Conservation (phyloP, 164 flowering plant genomes). For the Dillenia suffruticosa region DNA sequence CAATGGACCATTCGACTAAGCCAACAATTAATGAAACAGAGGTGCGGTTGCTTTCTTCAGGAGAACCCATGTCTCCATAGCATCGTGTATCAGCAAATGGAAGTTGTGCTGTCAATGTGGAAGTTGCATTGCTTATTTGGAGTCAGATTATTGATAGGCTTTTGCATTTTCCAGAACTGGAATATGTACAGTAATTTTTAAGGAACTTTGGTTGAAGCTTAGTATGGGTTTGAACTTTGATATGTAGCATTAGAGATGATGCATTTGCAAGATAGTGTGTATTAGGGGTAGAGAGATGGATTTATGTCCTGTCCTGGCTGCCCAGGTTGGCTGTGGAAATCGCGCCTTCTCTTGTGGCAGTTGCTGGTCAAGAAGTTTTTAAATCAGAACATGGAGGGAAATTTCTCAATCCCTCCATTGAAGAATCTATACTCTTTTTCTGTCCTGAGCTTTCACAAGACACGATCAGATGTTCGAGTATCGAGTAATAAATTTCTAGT, state of each 20-base stretch:
- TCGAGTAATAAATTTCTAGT: no score
- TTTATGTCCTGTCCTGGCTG: slow-evolving; percentile 16
- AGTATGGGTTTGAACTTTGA: slow-evolving; percentile 2
- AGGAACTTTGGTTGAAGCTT: slow-evolving; percentile 5
- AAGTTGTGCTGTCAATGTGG: not conserved
- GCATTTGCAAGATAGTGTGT: slow-evolving; percentile 1
- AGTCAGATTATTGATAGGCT: slow-evolving; percentile 26
- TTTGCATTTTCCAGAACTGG: slow-evolving; percentile 11
- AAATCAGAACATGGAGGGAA: no score
- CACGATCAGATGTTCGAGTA: no score
- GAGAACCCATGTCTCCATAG: slow-evolving; percentile 38
- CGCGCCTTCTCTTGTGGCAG: slow-evolving; percentile 46
- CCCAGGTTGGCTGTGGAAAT: slow-evolving; percentile 42
- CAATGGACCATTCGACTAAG: slow-evolving; percentile 27
- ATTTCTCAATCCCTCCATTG: no score
- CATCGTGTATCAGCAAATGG: slow-evolving; percentile 8
- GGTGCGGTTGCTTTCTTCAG: slow-evolving; percentile 15
- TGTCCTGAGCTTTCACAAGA: no score
- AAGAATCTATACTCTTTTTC: no score
- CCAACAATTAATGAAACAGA: slow-evolving; percentile 7
- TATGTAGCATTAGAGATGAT: not conserved
- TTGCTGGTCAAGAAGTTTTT: slow-evolving; percentile 7
- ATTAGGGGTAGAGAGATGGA: no score
- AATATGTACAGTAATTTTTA: slow-evolving; percentile 28
- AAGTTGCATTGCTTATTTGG: slow-evolving; percentile 32